phyloP scores from a whole-genome alignment of 495 filamentous ascomycete genomes.

The Penicillium mononematosum region DNA sequence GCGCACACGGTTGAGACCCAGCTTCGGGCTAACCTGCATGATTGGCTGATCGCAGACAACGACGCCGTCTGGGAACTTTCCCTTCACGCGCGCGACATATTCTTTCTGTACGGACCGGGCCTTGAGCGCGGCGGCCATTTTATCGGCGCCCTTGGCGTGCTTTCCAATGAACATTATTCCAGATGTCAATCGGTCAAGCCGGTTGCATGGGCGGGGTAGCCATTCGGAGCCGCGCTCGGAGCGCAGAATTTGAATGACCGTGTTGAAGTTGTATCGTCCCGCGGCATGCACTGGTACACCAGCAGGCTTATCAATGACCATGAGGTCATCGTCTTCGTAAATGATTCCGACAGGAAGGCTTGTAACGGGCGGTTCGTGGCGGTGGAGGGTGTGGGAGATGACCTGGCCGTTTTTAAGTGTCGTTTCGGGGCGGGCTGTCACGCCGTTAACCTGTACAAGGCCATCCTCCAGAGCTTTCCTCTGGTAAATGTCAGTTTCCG shows the following conservation, averaged over 20 bases:
- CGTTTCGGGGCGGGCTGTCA: conserved; percentile 54
- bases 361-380: conserved; percentile 91
- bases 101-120: conserved; percentile 83
- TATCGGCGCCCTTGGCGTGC: conserved; percentile 71
- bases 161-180: conserved; percentile 98
- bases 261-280: conserved; percentile 93
- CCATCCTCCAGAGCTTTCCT: conserved; percentile 77
- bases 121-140: conserved; percentile 67
- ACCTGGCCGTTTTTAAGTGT: conserved; percentile 77
- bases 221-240: conserved; percentile 67
- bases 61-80: conserved; percentile 78
- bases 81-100: conserved; percentile 88
- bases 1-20: conserved; percentile 88
- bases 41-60: conserved; percentile 91
- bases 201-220: conserved; percentile 81
- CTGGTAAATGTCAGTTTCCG: conserved; percentile 38
- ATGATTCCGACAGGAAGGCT: conserved; percentile 75
- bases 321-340: conserved; percentile 85
- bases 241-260: conserved; percentile 88
- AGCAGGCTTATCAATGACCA: conserved; percentile 95
- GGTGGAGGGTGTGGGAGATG: conserved; percentile 89
- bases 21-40: conserved; percentile 88
- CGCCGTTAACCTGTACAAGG: conserved; percentile 69
- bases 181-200: conserved; percentile 89
- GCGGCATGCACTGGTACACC: conserved; percentile 94